These are phyloP conservation scores for Balakata baccata DNA, from an alignment of 345 rosid species.

Conservation along the genomic window DNA sequence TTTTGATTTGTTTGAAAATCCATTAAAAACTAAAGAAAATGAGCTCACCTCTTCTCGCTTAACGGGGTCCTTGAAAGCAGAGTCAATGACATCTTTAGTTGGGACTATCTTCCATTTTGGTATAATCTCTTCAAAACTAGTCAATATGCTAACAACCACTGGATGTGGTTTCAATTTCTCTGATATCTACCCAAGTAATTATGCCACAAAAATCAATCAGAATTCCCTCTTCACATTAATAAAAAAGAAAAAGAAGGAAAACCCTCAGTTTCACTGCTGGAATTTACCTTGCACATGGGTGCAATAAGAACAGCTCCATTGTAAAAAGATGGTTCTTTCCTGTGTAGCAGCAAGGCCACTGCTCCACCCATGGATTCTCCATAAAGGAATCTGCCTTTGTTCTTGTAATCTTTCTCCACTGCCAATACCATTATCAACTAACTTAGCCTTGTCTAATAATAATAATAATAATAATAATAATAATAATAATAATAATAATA, in stretches of 20 bases:
- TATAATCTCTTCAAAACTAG: conserved; percentile 75
- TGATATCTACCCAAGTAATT: conserved; percentile 59
- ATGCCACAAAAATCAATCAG: background rate
- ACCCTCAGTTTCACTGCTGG: too few relatives aligned
- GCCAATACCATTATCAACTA: background rate
- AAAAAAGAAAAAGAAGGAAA: background rate
- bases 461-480: too few relatives aligned
- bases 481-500: too few relatives aligned
- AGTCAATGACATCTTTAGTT: conserved; percentile 73
- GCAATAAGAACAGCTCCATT: conserved; percentile 90
- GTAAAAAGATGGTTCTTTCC: conserved; percentile 72
- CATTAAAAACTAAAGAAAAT: background rate
- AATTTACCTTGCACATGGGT: conserved; percentile 93
- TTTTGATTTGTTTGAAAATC: too few relatives aligned
- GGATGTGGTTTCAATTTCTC: conserved; percentile 96
- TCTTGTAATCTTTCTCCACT: conserved; percentile 69
- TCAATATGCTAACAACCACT: conserved; percentile 64
- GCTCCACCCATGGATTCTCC: conserved; percentile 99
- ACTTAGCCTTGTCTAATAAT: too few relatives aligned
- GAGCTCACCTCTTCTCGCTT: conserved; percentile 67
- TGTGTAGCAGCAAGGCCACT: conserved; percentile 76
- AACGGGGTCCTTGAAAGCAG: conserved; percentile 74
- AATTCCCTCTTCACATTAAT: background rate
- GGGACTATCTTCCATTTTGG: conserved; percentile 99
- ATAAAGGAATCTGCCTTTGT: conserved; percentile 79